Percentiles rank a stretch among this genome's conserved stretches.
Conservation (phyloP, 1,284 basidiomycete genomes). For the Cryptococcus deneoformans region DNA sequence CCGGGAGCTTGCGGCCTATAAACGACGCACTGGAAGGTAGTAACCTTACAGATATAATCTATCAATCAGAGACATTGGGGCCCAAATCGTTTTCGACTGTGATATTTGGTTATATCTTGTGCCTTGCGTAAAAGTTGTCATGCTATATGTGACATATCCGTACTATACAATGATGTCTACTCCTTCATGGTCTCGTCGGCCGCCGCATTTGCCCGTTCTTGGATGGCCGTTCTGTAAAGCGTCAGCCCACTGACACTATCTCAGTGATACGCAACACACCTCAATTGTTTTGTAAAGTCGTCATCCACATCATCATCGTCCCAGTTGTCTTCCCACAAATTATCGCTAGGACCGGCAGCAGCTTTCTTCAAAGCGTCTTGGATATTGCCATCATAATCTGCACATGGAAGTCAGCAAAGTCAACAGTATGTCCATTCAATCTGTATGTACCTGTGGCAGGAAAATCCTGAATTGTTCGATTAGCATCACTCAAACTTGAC, state of each 20-base stretch:
- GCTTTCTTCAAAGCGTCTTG: conserved; percentile 35
- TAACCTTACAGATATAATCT: neutral
- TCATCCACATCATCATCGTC: conserved; percentile 99
- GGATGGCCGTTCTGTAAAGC: conserved; percentile 32
- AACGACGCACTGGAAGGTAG: conserved; percentile 24
- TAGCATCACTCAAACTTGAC: neutral
- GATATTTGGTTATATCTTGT: neutral
- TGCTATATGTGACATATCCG: neutral
- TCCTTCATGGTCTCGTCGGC: conserved; percentile 46
- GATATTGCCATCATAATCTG: conserved; percentile 28
- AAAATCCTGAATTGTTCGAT: conserved; percentile 36
- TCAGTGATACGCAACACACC: conserved; percentile 55
- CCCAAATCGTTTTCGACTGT: neutral
- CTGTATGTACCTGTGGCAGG: conserved; percentile 35
- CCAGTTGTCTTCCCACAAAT: conserved; percentile 99
- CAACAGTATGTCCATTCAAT: neutral
- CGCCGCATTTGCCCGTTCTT: conserved; percentile 31
- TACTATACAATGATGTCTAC: conserved; percentile 13
- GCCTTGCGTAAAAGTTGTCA: neutral
- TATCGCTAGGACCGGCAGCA: conserved; percentile 32
- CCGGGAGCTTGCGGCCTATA: conserved; percentile 40
- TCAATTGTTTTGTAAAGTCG: conserved; percentile 91
- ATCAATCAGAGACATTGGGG: neutral
- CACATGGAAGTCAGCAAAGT: neutral
- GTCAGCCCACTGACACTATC: neutral